Base-by-base conservation (phyloP, 2,329 filamentous ascomycete genomes). In the Myriosclerotinia duriaeana region DNA sequence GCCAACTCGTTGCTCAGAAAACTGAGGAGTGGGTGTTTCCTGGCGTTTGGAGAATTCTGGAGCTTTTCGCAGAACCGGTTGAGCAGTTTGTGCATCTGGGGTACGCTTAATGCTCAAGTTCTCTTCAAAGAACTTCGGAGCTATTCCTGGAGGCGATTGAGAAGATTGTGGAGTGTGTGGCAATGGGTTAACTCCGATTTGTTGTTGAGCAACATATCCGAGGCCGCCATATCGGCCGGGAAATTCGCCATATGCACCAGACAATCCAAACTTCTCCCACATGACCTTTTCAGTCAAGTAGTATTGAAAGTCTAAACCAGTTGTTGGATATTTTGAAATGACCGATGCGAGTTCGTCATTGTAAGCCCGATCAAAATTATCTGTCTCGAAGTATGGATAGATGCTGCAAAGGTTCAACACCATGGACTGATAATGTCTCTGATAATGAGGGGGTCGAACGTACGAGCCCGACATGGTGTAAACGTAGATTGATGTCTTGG, bases 391-490 rank as follows among this genome's bases (percentile, higher is more conserved):
- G n/a, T 20, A 20, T 11, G 44, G 44, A 20, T 50, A 38, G 34
- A 60, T 38, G 58, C 30, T 22, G n/a, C 34, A 60, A 26, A 60
- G 44, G 34, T 60, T 50, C 8, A 50, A 26, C 2, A 60, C 12
- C 58, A 60, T 60, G 1, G 58, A 60, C 44, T 60, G 58, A 38
- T 60, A 48, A 60, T 60, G 44, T 17, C 58, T 38, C 14, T 60
- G 58, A 50, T 60, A 60, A 50, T 60, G 58, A 60, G 44, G 44
- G 20, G 44, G 14, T 1, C 44, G 58, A 14, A 17, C 8, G n/a
- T 38, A 50, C 2, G 14, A 22, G 9, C 11, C n/a, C 2, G 58
- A 50, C 58, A 60, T 60, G 5, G 50, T 60, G 42, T 38, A 6
- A 26, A 20, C 0, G 30, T 60, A 17, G 8, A 5, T 11, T 60